Conservation (phyloP, 208 protist genomes). For the Leishmania gerbilli region DNA sequence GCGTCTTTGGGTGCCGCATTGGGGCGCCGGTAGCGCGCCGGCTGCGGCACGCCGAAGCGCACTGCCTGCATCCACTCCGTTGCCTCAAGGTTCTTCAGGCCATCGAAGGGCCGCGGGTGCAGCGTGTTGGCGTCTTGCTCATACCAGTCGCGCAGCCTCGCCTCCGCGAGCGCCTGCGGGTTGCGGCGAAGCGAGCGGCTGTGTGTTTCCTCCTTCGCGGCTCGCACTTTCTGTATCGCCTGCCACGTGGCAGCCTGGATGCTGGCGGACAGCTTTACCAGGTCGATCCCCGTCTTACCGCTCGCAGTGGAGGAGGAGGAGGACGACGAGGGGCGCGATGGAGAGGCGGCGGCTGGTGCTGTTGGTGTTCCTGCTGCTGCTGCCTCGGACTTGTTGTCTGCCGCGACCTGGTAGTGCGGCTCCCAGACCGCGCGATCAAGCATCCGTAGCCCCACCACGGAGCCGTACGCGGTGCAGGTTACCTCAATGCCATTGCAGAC, state of each 20-base stretch:
- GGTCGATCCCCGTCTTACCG: constrained; percentile 35
- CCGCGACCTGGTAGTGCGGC: constrained; percentile 47
- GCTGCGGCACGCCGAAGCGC: constrained; percentile 55
- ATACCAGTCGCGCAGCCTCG: constrained; percentile 70
- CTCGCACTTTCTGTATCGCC: constrained; percentile 57
- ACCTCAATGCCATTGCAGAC: constrained; percentile 81
- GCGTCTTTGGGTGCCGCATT: not conserved
- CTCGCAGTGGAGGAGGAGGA: not conserved
- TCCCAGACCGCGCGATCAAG: constrained; percentile 59
- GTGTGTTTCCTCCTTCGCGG: constrained; percentile 75
- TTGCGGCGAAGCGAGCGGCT: constrained; percentile 62
- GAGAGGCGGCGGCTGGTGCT: not conserved
- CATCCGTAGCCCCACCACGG: constrained; percentile 60
- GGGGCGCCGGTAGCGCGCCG: constrained; percentile 12
- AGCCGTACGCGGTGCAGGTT: constrained; percentile 72
- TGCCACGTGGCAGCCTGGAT: constrained; percentile 75
- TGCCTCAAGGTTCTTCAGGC: constrained; percentile 51
- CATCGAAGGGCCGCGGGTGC: constrained; percentile 56
- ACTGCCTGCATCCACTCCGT: constrained; percentile 86
- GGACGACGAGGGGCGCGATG: constrained; percentile 1
- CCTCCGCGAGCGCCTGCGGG: constrained; percentile 41
- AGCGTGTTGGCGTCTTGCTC: constrained; percentile 76
- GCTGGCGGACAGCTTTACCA: constrained; percentile 58
- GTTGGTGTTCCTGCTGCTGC: not conserved
- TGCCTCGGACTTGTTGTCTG: not conserved